Evolutionary conservation across 352 stramenopile species (phyloP).

Genomic region (Saprolegnia parasitica): DNA sequence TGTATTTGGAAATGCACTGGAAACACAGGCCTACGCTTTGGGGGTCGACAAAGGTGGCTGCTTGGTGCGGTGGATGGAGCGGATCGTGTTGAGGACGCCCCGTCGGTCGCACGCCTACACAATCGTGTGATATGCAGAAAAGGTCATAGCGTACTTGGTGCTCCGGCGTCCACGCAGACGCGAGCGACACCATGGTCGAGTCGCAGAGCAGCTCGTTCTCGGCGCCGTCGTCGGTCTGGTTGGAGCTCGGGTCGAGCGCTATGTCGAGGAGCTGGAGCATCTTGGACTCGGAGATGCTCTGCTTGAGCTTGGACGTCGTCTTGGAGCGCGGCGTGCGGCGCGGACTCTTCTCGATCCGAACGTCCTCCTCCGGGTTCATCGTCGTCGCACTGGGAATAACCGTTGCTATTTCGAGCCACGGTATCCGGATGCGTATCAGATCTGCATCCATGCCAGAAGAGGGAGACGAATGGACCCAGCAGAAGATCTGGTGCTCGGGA

Average conservation of each 20-base stretch:
- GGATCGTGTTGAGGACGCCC: slow-evolving; percentile 26
- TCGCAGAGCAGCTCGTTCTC: slow-evolving; percentile 24
- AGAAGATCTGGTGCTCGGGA: no score
- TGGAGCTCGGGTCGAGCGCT: slow-evolving; percentile 4
- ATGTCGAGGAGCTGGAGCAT: slow-evolving; percentile 27
- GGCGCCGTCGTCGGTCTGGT: slow-evolving; percentile 18
- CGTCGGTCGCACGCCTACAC: slow-evolving; percentile 23
- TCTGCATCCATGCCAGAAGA: no score
- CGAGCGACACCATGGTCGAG: slow-evolving; percentile 23
- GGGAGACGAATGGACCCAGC: no score
- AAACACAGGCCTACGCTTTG: no score
- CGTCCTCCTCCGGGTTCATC: slow-evolving; percentile 25
- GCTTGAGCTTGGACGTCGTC: slow-evolving; percentile 27
- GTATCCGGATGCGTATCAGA: background rate
- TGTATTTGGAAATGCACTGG: no score
- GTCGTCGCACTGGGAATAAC: background rate
- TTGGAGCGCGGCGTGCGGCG: background rate
- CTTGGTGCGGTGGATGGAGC: slow-evolving; percentile 19
- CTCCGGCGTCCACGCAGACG: background rate
- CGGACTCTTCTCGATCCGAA: background rate
- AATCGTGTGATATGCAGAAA: background rate
- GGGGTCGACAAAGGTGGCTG: slow-evolving; percentile 1
- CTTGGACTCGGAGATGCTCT: slow-evolving; percentile 28
- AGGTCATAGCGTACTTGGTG: slow-evolving; percentile 8
- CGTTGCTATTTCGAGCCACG: background rate